phyloP scores from a whole-genome alignment of 2,329 filamentous ascomycete species.

The Colletotrichum scovillei region DNA sequence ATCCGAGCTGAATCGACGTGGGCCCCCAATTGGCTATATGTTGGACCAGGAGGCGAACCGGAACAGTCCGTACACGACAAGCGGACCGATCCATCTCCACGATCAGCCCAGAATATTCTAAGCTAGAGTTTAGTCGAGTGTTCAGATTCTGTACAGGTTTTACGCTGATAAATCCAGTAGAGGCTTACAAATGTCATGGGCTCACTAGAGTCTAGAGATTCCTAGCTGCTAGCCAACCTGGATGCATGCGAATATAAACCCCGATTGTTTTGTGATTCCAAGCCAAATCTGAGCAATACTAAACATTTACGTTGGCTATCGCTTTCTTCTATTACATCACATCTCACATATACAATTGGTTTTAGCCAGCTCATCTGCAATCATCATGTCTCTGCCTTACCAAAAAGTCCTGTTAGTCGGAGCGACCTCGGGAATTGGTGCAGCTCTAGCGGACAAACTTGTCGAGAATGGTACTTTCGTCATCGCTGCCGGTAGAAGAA shows the following conservation, averaged over 20 bases:
- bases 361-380: not conserved
- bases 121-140: not conserved
- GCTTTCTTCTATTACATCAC: not conserved
- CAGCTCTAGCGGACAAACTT: slow-evolving; percentile 50
- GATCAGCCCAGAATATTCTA: not conserved
- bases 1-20: not conserved
- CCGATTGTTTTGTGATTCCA: not conserved
- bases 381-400: slow-evolving; percentile 62
- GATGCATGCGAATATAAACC: not conserved
- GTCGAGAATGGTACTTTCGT: slow-evolving; percentile 56
- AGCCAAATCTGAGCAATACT: not conserved
- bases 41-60: not conserved
- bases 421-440: slow-evolving; percentile 44
- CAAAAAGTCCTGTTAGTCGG: slow-evolving; percentile 64
- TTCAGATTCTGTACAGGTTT: not conserved
- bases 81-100: not conserved
- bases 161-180: slow-evolving; percentile 6
- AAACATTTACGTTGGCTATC: not conserved
- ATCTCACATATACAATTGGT: not conserved
- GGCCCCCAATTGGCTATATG: not conserved
- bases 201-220: not conserved
- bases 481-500: slow-evolving; percentile 58
- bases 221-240: not conserved
- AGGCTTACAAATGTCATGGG: slow-evolving; percentile 1
- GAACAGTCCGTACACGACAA: not conserved